These are phyloP conservation scores for Blastocystis sp. DNA, from an alignment of 352 stramenopile species.

Conservation along the genomic window DNA sequence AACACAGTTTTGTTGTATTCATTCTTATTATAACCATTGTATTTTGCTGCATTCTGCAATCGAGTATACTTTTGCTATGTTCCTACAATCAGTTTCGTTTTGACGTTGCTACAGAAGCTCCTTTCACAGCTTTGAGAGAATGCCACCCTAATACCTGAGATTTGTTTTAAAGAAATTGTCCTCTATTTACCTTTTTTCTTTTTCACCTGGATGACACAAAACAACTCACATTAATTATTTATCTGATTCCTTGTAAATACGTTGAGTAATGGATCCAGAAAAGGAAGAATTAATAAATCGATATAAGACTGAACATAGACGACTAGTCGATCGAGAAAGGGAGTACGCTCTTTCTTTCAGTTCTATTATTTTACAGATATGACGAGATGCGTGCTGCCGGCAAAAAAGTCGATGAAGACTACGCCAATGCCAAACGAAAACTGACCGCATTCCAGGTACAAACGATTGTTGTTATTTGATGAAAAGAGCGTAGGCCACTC, in stretches of 20 bases:
- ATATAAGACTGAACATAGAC: constrained; percentile 25
- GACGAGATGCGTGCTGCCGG: not conserved
- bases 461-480: not conserved
- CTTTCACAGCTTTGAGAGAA: no score
- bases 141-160: no score
- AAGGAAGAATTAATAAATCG: constrained; percentile 1
- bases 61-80: no score
- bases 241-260: not conserved
- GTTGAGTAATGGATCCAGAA: constrained; percentile 2
- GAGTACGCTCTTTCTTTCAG: not conserved
- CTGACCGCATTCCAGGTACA: constrained; percentile 2
- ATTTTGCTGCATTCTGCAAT: no score
- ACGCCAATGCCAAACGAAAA: constrained; percentile 18
- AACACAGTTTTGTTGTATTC: no score
- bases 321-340: constrained; percentile 27
- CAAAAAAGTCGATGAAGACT: constrained; percentile 42
- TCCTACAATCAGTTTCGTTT: no score
- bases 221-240: not conserved
- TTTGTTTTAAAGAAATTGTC: no score
- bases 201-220: no score
- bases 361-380: not conserved
- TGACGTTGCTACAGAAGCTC: no score
- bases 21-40: no score
- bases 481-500: constrained; percentile 22
- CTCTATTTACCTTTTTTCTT: no score